Evolutionary conservation across 2,329 filamentous ascomycete species (phyloP), one percentile per base, ranked within the genome.

Genomic region (Geoglossum cookeanum): DNA sequence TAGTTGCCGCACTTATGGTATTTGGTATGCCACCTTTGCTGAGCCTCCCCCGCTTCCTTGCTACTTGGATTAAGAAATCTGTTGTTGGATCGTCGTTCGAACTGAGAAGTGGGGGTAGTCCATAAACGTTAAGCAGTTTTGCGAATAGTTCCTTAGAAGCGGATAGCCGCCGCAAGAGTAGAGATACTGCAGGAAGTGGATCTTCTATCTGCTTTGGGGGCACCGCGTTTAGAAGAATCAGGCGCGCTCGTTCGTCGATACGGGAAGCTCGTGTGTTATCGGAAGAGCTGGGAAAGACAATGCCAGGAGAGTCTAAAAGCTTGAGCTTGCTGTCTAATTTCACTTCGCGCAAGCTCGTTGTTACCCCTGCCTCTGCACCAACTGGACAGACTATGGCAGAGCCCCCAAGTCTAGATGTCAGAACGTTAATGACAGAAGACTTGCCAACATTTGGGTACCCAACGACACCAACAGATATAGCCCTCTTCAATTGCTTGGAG

Each of bases 391-490:
- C 85, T 39, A 77, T 75, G 63, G 78, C 75, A 65, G 79, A 81
- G 58, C 81, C 78, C 62, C 84, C 80, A 63, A 95, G 75, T 42
- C 87, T 80, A 42, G 85, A 82, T 22, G 88, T 84, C 58, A 96
- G 81, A 15, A 89, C 87, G 69, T 96, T 96, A 77, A 96, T 95
- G 65, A 96, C 88, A 55, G 89, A 95, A 32, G 88, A 94, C 75
- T 96, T 96, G 68, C 90, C 90, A 59, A 95, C 90, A 68, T 96
- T 96, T 64, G 90, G 90, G 69, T 95, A 96, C 32, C 90, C 90
- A 64, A 96, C 94, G 60, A 96, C 87, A 62, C 90, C 90, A 60
- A 96, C 90, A 22, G 87, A 90, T 64, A 94, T 81, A 56, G 89
- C 84, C 58, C 90, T 84, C 76, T 94, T 94, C 63, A 96, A 75